Percentiles rank a stretch among this genome's conserved stretches.
Conservation (phyloP, 2,329 filamentous ascomycete genomes). For the Fusarium xyrophilum region DNA sequence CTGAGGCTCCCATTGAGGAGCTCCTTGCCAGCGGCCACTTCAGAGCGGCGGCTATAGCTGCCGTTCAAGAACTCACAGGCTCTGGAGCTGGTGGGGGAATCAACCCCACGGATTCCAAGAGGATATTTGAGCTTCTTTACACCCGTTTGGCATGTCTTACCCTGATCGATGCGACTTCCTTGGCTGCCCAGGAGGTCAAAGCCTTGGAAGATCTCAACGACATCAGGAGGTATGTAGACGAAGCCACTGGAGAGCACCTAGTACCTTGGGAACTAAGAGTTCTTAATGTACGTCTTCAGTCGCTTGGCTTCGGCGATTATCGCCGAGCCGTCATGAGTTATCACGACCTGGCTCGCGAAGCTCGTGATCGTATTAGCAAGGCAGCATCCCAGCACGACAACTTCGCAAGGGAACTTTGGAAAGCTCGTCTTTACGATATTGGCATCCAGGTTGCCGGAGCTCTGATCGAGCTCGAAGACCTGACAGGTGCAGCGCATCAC, state of each 20-base stretch:
- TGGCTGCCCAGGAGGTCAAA: constrained; percentile 72
- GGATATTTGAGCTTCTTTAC: constrained; percentile 81
- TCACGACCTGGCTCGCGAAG: constrained; percentile 85
- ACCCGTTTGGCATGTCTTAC: constrained; percentile 82
- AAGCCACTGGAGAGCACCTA: constrained; percentile 64
- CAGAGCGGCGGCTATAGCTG: constrained; percentile 75
- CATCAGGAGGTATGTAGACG: constrained; percentile 61
- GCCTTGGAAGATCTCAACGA: constrained; percentile 68
- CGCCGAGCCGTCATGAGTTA: constrained; percentile 87
- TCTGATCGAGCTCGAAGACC: constrained; percentile 85
- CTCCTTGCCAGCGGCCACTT: constrained; percentile 79
- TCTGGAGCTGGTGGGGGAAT: constrained; percentile 53
- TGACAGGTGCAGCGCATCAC: constrained; percentile 79
- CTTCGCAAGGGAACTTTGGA: constrained; percentile 71
- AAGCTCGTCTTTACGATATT: constrained; percentile 73
- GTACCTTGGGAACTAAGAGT: constrained; percentile 89
- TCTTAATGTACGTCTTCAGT: constrained; percentile 82
- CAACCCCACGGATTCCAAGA: constrained; percentile 63
- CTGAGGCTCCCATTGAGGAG: constrained; percentile 69
- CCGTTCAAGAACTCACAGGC: constrained; percentile 66
- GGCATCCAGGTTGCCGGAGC: constrained; percentile 72
- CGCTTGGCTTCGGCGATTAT: constrained; percentile 83
- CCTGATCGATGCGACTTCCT: constrained; percentile 73
- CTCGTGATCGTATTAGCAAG: constrained; percentile 64
- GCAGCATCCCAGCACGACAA: constrained; percentile 55